Evolutionary conservation across 495 filamentous ascomycete species (phyloP), one percentile per base, ranked within the genome.

Genomic region (Aspergillus conjunctus): DNA sequence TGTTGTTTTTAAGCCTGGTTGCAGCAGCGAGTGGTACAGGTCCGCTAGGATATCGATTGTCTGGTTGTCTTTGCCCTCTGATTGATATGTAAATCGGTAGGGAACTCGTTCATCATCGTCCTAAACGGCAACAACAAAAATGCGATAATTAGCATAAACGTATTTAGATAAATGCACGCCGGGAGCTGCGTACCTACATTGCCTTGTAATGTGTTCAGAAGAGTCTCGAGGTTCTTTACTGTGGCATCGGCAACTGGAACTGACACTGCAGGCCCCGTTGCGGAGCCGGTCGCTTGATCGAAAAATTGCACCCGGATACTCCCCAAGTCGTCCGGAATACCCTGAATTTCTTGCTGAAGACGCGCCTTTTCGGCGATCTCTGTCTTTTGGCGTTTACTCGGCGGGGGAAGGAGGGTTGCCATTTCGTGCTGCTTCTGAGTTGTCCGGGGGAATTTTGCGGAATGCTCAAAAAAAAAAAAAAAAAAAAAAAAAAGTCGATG

Each of bases 321-420:
- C 58, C 91, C 91, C 33, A 90, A 79, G 68, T 91, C 84, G 56
- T 84, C 81, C 3, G 90, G 88, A 56, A 88, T 82, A 31, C 83
- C 79, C 7, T 88, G 73, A 58, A 93, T 83, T 73, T 93, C 87
- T 72, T 95, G 88, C 63, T 96, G 91, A 48, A 86, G 79, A 59
- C 82, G 75, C 15, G 88, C 83, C 69, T 86, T 87, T 62, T 93
- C 89, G 20, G 88, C 81, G 51, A 83, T 83, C 46, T 88, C 92
- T 41, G 86, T 84, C 74, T 88, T 89, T 66, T 96, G 91, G 50
- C 92, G 87, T 77, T 98, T 99, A 53, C 88, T 91, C 43, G 94
- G 95, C 20, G 93, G 95, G 15, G 95, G 95, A 32, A 87, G 71
- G 17, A 94, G 75, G 4, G 94, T 99, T 39, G 95, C 86, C 95